Base-by-base conservation (phyloP, 2,329 filamentous ascomycete genomes). In the Alternaria gansuensis region DNA sequence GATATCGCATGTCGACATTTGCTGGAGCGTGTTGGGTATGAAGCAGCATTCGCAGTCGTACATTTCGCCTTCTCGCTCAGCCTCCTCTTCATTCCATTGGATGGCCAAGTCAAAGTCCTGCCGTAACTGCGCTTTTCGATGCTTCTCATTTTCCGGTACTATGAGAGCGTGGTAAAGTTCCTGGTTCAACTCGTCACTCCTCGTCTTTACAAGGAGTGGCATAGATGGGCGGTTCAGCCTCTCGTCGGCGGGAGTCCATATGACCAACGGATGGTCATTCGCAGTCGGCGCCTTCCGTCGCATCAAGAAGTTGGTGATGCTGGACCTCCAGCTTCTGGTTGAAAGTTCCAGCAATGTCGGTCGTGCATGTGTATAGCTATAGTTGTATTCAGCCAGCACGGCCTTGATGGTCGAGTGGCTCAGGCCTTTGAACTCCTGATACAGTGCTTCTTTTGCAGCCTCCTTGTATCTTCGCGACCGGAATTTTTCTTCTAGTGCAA, bases 41-140 rank as follows among this genome's bases (percentile, higher is more conserved):
- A 89, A 95, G 78, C 91, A 95, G 78, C 91, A 94, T 66, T 88
- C 85, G 75, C 91, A 95, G 73, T 95, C 91, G 74, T 83, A 83
- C 59, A 83, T 74, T 26, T 81, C 81, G 17, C 77, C 77, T 4
- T 77, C 75, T 43, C 78, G 74, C 59, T 82, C 79, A 14, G 83
- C 82, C 69, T 84, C 78, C 17, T 77, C 76, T 57, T 83, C 82
- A 60, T 83, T 83, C 59, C 83, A 73, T 53, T 80, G 64, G 21
- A 72, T 61, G 8, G 83, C 83, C n/a, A 81, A 55, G 29, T 71
- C 69, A 24, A 67, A 71, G 64, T 85, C 82, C 5, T 70, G 54
- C 4, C 65, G 65, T 9, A 80, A 60, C 50, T 79, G 79, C 28
- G 80, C 77, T 24, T 75, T 73, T 5, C 74, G 74, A 41, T 77